Conservation (phyloP, 2,329 filamentous ascomycete genomes). For the Aspergillus hortae region DNA sequence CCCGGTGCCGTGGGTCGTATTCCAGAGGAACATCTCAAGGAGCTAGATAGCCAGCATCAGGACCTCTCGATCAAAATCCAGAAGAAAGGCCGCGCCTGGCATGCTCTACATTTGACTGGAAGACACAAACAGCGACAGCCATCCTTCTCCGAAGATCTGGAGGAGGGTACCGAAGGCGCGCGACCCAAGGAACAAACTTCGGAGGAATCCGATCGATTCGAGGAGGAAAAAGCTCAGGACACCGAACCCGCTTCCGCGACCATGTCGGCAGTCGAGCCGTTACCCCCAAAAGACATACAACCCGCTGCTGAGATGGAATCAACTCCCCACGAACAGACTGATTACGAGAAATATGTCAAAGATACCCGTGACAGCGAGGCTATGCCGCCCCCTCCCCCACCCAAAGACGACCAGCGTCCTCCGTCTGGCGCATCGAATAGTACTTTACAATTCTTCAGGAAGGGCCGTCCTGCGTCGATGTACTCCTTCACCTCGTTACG, state of each 20-base stretch:
- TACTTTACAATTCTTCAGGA: slow-evolving; percentile 33
- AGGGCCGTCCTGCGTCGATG: slow-evolving; percentile 72
- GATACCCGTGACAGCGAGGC: slow-evolving; percentile 16
- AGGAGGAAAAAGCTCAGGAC: no score
- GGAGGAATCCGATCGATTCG: neutral
- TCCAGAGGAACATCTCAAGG: slow-evolving; percentile 39
- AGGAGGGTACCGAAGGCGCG: slow-evolving; percentile 15
- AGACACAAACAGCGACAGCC: slow-evolving; percentile 12
- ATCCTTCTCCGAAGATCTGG: slow-evolving; percentile 18
- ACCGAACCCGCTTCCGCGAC: slow-evolving; percentile 1
- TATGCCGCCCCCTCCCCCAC: slow-evolving; percentile 29
- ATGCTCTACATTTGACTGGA: slow-evolving; percentile 17
- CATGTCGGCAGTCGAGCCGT: slow-evolving; percentile 30
- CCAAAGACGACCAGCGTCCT: slow-evolving; percentile 32
- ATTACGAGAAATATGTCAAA: slow-evolving; percentile 42
- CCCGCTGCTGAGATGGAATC: slow-evolving; percentile 20
- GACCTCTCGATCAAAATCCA: slow-evolving; percentile 38
- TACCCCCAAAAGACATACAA: neutral
- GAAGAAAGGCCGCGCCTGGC: slow-evolving; percentile 37
- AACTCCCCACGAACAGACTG: slow-evolving; percentile 27
- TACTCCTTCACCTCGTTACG: slow-evolving; percentile 92
- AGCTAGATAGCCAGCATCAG: slow-evolving; percentile 37
- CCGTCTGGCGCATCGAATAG: slow-evolving; percentile 29
- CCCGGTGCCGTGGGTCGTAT: slow-evolving; percentile 36
- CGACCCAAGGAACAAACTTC: neutral